These are phyloP conservation scores for Trypanosoma theileri DNA, from an alignment of 208 protist genomes.

Conservation along the genomic window DNA sequence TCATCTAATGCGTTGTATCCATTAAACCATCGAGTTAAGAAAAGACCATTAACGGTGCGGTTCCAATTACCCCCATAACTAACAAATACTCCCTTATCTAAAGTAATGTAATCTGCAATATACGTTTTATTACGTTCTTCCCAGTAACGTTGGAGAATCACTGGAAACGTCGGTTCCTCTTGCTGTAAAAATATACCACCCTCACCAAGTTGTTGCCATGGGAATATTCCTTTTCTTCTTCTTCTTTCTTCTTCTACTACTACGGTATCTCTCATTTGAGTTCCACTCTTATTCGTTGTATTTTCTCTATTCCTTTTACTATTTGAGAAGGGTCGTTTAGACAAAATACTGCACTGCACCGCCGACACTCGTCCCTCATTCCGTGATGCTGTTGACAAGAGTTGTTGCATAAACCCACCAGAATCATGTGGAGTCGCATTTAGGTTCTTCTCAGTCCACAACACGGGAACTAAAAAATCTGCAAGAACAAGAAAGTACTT, in stretches of 20 bases:
- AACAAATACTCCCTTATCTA: conserved; percentile 31
- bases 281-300: neutral
- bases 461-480: conserved; percentile 5
- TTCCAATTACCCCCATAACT: conserved; percentile 14
- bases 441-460: neutral
- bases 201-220: too few relatives aligned
- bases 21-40: conserved; percentile 25
- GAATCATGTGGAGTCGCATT: neutral
- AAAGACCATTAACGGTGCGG: conserved; percentile 11
- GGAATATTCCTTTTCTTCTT: too few relatives aligned
- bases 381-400: conserved; percentile 27
- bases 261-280: too few relatives aligned
- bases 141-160: neutral
- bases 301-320: neutral
- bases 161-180: neutral
- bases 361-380: conserved; percentile 40
- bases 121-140: neutral
- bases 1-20: conserved; percentile 27
- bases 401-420: conserved; percentile 24
- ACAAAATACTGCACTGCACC: conserved; percentile 35
- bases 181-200: too few relatives aligned
- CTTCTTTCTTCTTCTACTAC: too few relatives aligned
- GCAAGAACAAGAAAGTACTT: conserved; percentile 14
- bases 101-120: neutral
- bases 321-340: neutral